Evolutionary conservation across 768 basidiomycete genomes (phyloP).

Genomic region (Hypholoma fasciculare): DNA sequence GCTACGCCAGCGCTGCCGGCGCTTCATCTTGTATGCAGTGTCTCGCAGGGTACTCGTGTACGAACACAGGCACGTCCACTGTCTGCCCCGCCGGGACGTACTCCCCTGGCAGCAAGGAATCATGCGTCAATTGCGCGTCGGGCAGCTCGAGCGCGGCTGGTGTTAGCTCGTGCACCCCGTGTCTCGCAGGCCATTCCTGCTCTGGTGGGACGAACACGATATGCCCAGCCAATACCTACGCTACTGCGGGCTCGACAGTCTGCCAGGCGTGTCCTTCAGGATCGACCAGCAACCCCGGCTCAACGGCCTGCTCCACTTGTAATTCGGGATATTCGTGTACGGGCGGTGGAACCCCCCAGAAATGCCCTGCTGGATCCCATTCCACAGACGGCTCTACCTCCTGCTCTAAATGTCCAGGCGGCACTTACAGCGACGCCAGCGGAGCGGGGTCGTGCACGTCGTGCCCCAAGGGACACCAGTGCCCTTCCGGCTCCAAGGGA

Average conservation of each 20-base stretch:
- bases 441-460: too few species aligned
- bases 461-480: too few species aligned
- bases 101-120: not conserved
- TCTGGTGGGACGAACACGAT: not conserved
- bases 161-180: not conserved
- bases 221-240: not conserved
- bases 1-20: not conserved
- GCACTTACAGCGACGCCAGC: too few species aligned
- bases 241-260: not conserved
- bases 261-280: not conserved
- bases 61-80: not conserved
- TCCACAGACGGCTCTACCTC: too few species aligned
- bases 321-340: not conserved
- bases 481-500: too few species aligned
- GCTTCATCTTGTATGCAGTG: not conserved
- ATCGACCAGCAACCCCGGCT: not conserved
- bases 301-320: not conserved
- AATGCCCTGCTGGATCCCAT: too few species aligned
- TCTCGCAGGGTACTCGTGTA: not conserved
- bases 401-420: too few species aligned
- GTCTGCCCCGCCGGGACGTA: not conserved
- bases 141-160: not conserved
- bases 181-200: not conserved
- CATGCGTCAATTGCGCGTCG: too few species aligned
- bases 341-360: not conserved